Evolutionary conservation across 1,139 yeast genomes (phyloP), one percentile per base, ranked within the genome.

Genomic region (Geotrichum phurueaensis): DNA sequence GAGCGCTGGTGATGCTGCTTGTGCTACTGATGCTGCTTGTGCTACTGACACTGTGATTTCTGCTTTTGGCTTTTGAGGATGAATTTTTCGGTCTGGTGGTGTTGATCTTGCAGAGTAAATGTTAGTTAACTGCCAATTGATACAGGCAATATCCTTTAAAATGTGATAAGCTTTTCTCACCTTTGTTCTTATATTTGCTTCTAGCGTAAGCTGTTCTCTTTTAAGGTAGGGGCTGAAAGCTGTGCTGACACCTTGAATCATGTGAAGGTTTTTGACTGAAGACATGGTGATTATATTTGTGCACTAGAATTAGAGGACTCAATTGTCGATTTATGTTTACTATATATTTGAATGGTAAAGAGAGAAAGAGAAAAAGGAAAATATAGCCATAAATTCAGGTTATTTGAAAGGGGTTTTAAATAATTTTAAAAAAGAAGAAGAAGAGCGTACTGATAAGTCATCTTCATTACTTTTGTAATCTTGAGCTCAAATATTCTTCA

Each of bases 141-240:
- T 15, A 3, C n/a, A 15, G 18, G 47, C n/a, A 39, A 39, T 39
- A 18, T 10, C n/a, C n/a, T 39, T n/a, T 15, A n/a, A n/a, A n/a
- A n/a, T 1, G 20, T 3, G 4, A n/a, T n/a, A 10, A 39, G 7
- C 18, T 39, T 10, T n/a, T 39, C 47, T 39, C 18, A 39, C 47
- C 22, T 39, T 39, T 39, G 47, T n/a, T 39, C 47, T 39, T 4
- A 39, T 39, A n/a, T 39, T 10, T 3, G 47, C 7, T 39, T 39
- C 47, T n/a, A n/a, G 20, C 5, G 47, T 39, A 9, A 39, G 57
- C 18, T 54, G 57, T 23, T 54, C 57, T 48, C 36, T 48, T 18
- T 54, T 54, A 12, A 54, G 23, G 45, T 48, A 54, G 13, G 57
- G 57, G 23, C 57, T 54, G 18, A 54, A 54, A 2, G 57, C 47